phyloP scores from a whole-genome alignment of 2,329 filamentous ascomycete genomes.

The Paraphaeosphaeria sporulosa region DNA sequence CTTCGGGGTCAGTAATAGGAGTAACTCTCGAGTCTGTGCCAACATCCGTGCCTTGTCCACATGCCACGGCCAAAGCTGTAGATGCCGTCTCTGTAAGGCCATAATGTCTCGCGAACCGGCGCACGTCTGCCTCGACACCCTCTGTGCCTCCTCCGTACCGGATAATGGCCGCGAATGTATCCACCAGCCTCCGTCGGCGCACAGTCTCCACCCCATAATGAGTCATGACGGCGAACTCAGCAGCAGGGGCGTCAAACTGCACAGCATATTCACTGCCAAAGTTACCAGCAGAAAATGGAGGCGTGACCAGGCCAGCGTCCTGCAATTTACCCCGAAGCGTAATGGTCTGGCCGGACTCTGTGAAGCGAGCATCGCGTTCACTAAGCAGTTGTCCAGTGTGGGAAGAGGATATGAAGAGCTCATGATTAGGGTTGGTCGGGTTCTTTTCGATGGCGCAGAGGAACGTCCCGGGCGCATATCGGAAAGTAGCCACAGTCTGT shows the following conservation, averaged over 20 bases:
- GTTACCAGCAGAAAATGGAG: slow-evolving; percentile 69
- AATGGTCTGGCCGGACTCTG: slow-evolving; percentile 83
- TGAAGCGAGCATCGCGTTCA: slow-evolving; percentile 66
- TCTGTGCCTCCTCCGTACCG: slow-evolving; percentile 77
- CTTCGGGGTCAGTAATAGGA: slow-evolving; percentile 78
- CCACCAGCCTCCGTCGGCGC: slow-evolving; percentile 82
- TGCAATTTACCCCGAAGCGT: slow-evolving; percentile 77
- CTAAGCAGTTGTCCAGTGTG: slow-evolving; percentile 84
- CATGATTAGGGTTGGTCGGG: slow-evolving; percentile 66
- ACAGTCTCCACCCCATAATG: slow-evolving; percentile 90
- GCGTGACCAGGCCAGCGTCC: slow-evolving; percentile 78
- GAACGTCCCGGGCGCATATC: slow-evolving; percentile 89
- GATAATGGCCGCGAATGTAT: slow-evolving; percentile 87
- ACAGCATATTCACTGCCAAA: slow-evolving; percentile 96
- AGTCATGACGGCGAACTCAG: slow-evolving; percentile 89
- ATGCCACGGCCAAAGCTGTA: slow-evolving; percentile 91
- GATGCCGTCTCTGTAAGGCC: slow-evolving; percentile 89
- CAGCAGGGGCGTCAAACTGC: slow-evolving; percentile 85
- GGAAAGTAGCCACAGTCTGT: slow-evolving; percentile 56
- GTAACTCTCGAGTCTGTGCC: slow-evolving; percentile 74
- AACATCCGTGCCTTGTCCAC: slow-evolving; percentile 87
- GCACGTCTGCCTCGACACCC: slow-evolving; percentile 80
- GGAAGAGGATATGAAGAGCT: slow-evolving; percentile 83
- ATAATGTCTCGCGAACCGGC: slow-evolving; percentile 84
- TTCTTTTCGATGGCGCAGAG: slow-evolving; percentile 78